A percentile compares a stretch with the other conserved stretches of the same genome.
Evolutionary conservation across 805 yeast species (phyloP).

Genomic region (Metschnikowia colocasiae): DNA sequence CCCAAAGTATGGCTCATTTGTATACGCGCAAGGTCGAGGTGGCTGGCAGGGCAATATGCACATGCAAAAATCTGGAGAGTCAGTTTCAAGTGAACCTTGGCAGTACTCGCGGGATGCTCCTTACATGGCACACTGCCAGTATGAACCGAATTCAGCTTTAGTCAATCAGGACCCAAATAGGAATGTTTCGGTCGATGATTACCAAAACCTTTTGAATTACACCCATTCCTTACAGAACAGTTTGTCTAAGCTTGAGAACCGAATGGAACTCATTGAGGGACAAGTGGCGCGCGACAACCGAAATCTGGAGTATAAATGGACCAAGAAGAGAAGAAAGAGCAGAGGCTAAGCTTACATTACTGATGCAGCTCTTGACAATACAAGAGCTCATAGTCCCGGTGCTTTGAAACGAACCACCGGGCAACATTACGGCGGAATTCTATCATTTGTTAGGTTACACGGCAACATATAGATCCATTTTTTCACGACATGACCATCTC

Average conservation of each 20-base stretch:
- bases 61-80: not conserved
- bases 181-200: constrained; percentile 27
- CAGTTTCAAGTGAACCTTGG: not conserved
- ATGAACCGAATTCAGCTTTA: not conserved
- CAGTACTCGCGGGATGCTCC: not conserved
- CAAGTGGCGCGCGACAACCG: constrained; percentile 17
- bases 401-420: not conserved
- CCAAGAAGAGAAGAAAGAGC: constrained; percentile 1
- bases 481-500: not conserved
- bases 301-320: constrained; percentile 1
- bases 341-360: not conserved
- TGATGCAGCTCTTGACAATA: not conserved
- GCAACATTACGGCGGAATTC: not conserved
- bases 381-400: not conserved
- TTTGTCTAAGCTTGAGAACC: constrained; percentile 23
- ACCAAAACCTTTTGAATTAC: constrained; percentile 34
- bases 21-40: not conserved
- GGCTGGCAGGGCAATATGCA: constrained; percentile 2
- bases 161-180: constrained; percentile 1
- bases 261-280: constrained; percentile 28
- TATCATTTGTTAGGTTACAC: not conserved
- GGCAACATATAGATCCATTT: not conserved
- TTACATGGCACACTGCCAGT: not conserved
- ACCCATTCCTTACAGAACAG: constrained; percentile 31
- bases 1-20: not conserved